Base-by-base conservation (phyloP, 2,329 filamentous ascomycete genomes). In the Fusarium sp. region DNA sequence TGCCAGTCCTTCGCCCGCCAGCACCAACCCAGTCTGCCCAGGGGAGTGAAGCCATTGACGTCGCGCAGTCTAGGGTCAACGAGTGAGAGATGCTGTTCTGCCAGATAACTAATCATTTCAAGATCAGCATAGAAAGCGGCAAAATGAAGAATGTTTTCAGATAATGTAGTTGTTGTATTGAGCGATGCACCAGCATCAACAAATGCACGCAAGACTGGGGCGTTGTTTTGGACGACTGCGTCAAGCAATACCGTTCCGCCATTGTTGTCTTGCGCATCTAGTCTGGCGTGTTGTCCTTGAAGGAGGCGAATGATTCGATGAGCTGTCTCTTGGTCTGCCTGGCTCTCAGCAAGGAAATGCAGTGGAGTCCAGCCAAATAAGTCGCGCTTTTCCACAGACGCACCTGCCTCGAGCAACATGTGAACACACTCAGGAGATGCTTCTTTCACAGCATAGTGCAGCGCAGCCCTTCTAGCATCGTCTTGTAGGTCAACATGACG, bases 361-460 rank as follows among this genome's bases (percentile, higher is more conserved):
- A 74, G 43, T 6, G 59, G 52, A 8, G 32, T 50, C 0, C 1
- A 0, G 10, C n/a, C 13, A 1, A 1, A 0, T 0, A 0, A 1
- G 2, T 25, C 2, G 2, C 2, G 0, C 3, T 52, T 41, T 8
- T 14, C 14, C 14, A 3, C n/a, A 4, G 35, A n/a, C 2, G 71
- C 74, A 2, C 74, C 71, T 8, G 64, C 74, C 9, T 56, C 25
- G 0, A 76, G 59, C 4, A 76, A 6, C 37, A 76, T 20, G 11
- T 23, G 23, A 23, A 73, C 41, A 13, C 30, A 39, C 13, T 59
- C 9, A 4, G 1, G 0, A 0, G 6, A 66, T 1, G 0, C 10
- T 1, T 1, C 0, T 0, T 0, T 0, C 0, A 4, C 11, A n/a
- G 66, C 68, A 0, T 0, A 1, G 4, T 76, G 45, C 7, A 76